Evolutionary conservation across 2,329 filamentous ascomycete species (phyloP), one percentile per base, ranked within the genome.

Genomic region (Aspergillus thermomutatus): DNA sequence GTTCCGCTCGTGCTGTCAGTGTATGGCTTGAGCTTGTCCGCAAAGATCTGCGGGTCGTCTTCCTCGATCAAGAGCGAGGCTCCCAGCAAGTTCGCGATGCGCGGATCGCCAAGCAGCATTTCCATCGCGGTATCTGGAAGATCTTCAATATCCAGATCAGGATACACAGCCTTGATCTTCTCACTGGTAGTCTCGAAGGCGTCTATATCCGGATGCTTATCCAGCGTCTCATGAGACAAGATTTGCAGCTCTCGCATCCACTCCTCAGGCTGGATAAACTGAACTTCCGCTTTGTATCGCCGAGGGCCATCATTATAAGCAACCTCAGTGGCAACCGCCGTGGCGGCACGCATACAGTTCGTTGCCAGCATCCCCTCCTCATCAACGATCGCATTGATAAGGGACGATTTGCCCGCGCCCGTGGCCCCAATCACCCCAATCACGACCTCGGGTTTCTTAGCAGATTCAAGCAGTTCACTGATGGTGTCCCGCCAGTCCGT

Each of bases 381-480:
- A 28, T 87, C 83, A 0, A 87, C 73, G 34, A 88, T 65, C 0
- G 85, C 84, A 63, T 87, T 88, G 67, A 88, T 86, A 0, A 87
- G 73, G 1, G 81, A 84, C 21, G 79, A 83, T 64, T 88, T 88
- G 0, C 85, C 85, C 1, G 82, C 80, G 0, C 85, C 84, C 0
- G 86, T 87, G 53, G 80, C 83, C 0, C 85, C 85, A 2, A 85
- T 79, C 1, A 88, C 80, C 5, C 84, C 85, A 19, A 87, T 75
- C 0, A 87, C 75, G 1, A 77, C 55, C 8, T 56, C 55, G 4
- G 37, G 50, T 3, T n/a, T 53, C 1, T 31, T 6, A 2, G 52
- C 27, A 23, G 27, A 47, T 0, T 17, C 5, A 3, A 45, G n/a
- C 0, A 37, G 49, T 2, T 34, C 14, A 2, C 41, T 26, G 10